These are phyloP conservation scores for Phoenix roebelenii DNA, from an alignment of 176 grass and related monocot species.

Conservation along the genomic window DNA sequence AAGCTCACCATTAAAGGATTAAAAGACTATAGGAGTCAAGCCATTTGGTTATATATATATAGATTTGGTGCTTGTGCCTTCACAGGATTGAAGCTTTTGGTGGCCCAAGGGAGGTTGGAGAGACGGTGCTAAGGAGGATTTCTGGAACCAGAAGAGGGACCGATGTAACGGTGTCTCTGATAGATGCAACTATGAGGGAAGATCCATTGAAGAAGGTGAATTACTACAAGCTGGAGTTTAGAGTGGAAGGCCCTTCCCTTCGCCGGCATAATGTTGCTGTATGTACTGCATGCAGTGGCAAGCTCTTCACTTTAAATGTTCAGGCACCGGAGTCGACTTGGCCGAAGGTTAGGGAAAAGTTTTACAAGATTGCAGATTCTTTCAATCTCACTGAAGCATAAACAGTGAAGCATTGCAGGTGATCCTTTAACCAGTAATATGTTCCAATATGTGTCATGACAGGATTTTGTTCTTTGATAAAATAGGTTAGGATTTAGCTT, in stretches of 20 bases:
- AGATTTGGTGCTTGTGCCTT: too few relatives aligned
- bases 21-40: too few relatives aligned
- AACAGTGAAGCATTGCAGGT: neutral
- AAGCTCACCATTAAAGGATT: too few relatives aligned
- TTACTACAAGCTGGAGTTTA: constrained; percentile 86
- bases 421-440: neutral
- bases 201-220: constrained; percentile 40
- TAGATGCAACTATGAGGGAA: constrained; percentile 52
- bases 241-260: constrained; percentile 54
- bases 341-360: constrained; percentile 39
- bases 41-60: too few relatives aligned
- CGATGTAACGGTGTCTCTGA: constrained; percentile 56
- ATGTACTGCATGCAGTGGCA: constrained; percentile 60
- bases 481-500: too few relatives aligned
- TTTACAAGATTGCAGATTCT: constrained; percentile 71
- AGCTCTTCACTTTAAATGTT: constrained; percentile 72
- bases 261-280: constrained; percentile 70
- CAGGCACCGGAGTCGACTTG: constrained; percentile 69
- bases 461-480: neutral
- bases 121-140: constrained; percentile 75
- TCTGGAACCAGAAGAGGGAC: constrained; percentile 48
- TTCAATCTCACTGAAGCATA: constrained; percentile 45
- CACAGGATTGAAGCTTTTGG: constrained; percentile 79
- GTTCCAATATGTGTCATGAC: neutral
- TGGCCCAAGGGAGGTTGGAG: constrained; percentile 63